Evolutionary conservation across 2,329 filamentous ascomycete species (phyloP).

Genomic region (Fonsecaea nubica): DNA sequence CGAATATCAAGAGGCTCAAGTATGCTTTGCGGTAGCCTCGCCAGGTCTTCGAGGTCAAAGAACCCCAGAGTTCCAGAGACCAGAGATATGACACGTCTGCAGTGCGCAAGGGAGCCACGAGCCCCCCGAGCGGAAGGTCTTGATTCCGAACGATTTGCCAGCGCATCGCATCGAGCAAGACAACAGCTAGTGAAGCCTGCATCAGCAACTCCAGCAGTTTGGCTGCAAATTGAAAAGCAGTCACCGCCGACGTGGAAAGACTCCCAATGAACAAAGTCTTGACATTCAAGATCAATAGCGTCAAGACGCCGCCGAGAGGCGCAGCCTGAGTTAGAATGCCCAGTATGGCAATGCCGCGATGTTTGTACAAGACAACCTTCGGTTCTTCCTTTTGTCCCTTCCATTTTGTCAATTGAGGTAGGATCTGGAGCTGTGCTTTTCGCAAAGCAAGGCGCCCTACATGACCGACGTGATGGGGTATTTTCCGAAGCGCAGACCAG

Average conservation of each 20-base stretch:
- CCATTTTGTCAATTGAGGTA: conserved; percentile 11
- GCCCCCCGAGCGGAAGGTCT: conserved; percentile 12
- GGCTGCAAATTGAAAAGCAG: conserved; percentile 26
- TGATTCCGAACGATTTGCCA: not conserved
- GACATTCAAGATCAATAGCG: conserved; percentile 23
- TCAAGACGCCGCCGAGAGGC: conserved; percentile 1
- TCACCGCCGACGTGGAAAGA: conserved; percentile 5
- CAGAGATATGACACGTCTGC: conserved; percentile 21
- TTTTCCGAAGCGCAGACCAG: not conserved
- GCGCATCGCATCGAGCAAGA: conserved; percentile 14
- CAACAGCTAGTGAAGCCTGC: conserved; percentile 26
- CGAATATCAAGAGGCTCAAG: not conserved
- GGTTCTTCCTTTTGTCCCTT: not conserved
- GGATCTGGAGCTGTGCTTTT: conserved; percentile 10
- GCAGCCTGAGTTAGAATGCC: conserved; percentile 12
- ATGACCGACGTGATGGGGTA: not conserved
- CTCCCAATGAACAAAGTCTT: conserved; percentile 14
- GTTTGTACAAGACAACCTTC: conserved; percentile 18
- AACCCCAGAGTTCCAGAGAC: conserved; percentile 27
- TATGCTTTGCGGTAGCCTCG: not conserved
- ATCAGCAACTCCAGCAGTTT: conserved; percentile 30
- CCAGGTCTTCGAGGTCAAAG: conserved; percentile 9
- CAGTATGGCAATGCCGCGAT: conserved; percentile 6
- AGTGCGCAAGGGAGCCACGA: conserved; percentile 21
- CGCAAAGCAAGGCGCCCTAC: not conserved